A percentile compares a stretch with the other conserved stretches of the same genome.
Conservation (phyloP, 257 asterid species). For the Vinca minor region DNA sequence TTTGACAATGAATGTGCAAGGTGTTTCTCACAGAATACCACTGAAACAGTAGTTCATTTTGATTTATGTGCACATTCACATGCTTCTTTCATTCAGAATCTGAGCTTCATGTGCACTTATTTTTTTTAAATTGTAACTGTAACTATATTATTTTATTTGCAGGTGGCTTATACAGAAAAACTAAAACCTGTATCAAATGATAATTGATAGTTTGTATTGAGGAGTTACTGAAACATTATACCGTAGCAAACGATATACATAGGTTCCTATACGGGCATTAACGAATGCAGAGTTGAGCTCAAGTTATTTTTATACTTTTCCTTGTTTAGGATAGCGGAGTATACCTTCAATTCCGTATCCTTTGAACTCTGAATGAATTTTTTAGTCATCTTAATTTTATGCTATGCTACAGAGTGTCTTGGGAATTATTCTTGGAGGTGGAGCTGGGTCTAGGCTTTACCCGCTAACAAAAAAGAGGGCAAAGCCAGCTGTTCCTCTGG, state of each 20-base stretch:
- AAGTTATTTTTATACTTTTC: background rate
- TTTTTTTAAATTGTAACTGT: no score
- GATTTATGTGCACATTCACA: no score
- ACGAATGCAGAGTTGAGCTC: background rate
- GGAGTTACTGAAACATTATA: no score
- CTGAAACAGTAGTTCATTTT: no score
- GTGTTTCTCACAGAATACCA: no score
- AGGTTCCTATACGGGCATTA: background rate
- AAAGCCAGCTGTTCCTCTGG: slow-evolving; percentile 95
- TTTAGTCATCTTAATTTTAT: background rate
- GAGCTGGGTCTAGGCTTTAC: slow-evolving; percentile 93
- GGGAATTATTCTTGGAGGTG: slow-evolving; percentile 93
- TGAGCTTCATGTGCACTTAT: no score
- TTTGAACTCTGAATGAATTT: background rate
- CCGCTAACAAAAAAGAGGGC: slow-evolving; percentile 93
- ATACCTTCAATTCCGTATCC: background rate
- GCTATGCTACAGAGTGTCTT: slow-evolving; percentile 61
- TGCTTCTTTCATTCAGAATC: no score
- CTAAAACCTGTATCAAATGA: no score
- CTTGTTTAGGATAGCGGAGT: background rate
- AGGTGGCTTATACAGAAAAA: no score
- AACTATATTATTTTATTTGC: no score
- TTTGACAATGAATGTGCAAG: no score
- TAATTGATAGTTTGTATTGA: no score
- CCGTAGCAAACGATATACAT: background rate